Percentiles rank a stretch among this genome's conserved stretches.
Conservation (phyloP, 768 basidiomycete genomes). For the Hygrophorus pudorinus region DNA sequence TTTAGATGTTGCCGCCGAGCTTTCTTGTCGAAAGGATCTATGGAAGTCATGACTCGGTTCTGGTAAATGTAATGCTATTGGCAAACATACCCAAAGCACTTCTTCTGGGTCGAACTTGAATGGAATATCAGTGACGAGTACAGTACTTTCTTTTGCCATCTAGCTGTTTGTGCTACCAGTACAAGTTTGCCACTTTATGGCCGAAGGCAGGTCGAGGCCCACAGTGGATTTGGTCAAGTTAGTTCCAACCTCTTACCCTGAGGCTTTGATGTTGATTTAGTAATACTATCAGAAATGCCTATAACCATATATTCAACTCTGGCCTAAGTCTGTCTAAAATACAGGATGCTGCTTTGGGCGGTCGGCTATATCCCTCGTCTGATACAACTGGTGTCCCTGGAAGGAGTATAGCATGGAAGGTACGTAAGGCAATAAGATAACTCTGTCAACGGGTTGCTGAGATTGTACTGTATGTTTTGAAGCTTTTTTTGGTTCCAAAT, state of each 20-base stretch:
- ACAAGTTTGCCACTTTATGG: too few relatives aligned
- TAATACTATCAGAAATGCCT: slow-evolving; percentile 25
- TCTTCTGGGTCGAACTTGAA: too few relatives aligned
- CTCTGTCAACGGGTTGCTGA: background rate
- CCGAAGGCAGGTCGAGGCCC: too few relatives aligned
- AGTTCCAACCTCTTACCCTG: too few relatives aligned
- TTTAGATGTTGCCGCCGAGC: slow-evolving; percentile 49
- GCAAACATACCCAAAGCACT: too few relatives aligned
- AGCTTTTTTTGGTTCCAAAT: slow-evolving; percentile 62
- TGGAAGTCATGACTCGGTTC: slow-evolving; percentile 18
- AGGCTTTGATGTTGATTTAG: background rate
- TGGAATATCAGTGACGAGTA: too few relatives aligned
- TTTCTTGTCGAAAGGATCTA: slow-evolving; percentile 36
- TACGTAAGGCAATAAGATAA: slow-evolving; percentile 16
- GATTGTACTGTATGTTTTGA: slow-evolving; percentile 1
- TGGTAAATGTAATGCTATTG: too few relatives aligned
- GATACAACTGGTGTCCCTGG: slow-evolving; percentile 45
- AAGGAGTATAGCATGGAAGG: slow-evolving; percentile 86
- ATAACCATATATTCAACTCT: slow-evolving; percentile 39
- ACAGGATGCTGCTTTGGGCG: slow-evolving; percentile 55
- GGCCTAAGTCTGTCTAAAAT: slow-evolving; percentile 50
- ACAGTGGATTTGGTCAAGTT: too few relatives aligned
- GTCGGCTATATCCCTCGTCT: slow-evolving; percentile 40
- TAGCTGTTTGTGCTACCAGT: too few relatives aligned
- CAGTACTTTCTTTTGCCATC: too few relatives aligned